Percentiles rank a stretch among this genome's conserved stretches.
These are phyloP conservation scores for Multifurca ochricompacta DNA, from an alignment of 768 basidiomycete species.

Conservation along the genomic window DNA sequence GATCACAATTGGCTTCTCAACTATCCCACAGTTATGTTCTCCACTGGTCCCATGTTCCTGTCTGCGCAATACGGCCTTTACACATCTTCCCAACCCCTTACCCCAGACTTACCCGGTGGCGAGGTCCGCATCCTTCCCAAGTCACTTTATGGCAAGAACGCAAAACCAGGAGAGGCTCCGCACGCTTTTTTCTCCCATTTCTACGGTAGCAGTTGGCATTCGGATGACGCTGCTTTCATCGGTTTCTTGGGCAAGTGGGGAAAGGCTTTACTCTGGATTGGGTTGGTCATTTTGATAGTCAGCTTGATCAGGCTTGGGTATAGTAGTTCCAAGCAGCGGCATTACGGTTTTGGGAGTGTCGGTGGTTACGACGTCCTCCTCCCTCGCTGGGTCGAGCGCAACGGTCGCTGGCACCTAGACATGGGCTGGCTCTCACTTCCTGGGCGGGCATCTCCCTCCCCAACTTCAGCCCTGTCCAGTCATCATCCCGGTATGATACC, in stretches of 20 bases:
- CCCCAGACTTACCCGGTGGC: constrained; percentile 43
- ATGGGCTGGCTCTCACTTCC: constrained; percentile 50
- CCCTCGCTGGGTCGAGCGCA: constrained; percentile 62
- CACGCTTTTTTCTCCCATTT: constrained; percentile 95
- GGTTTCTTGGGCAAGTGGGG: constrained; percentile 87
- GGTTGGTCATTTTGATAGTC: constrained; percentile 59
- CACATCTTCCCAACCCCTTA: constrained; percentile 55
- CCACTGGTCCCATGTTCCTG: constrained; percentile 98
- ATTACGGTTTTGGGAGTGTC: constrained; percentile 50
- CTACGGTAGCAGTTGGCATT: constrained; percentile 98
- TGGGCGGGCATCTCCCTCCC: constrained; percentile 8
- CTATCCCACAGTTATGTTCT: constrained; percentile 99
- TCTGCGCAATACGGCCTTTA: constrained; percentile 91
- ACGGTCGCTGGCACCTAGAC: constrained; percentile 69
- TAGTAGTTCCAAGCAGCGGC: constrained; percentile 50
- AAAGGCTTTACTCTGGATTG: constrained; percentile 80
- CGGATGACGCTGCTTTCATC: constrained; percentile 97
- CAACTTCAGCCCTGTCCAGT: constrained; percentile 1
- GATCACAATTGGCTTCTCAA: constrained; percentile 93
- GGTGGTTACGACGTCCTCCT: constrained; percentile 73
- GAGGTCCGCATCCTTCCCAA: constrained; percentile 92
- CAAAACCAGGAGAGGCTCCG: constrained; percentile 70
- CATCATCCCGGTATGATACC: not conserved
- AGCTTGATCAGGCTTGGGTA: constrained; percentile 53
- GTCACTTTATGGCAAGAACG: constrained; percentile 96